Conservation (phyloP, 225 moss, liverwort and hornwort genomes). For the Pseudisothecium myosuroides region DNA sequence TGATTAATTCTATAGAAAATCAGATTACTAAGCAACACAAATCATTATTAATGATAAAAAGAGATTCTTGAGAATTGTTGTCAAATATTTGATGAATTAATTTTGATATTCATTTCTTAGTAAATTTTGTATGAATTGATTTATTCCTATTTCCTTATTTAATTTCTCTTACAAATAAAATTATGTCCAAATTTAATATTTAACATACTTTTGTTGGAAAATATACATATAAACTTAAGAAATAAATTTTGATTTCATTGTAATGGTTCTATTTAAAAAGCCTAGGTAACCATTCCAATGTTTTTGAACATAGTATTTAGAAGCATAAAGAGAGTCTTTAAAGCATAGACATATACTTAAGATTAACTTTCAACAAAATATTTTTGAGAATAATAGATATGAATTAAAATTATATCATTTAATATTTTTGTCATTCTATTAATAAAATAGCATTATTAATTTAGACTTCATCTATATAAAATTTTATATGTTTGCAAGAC, state of each 20-base stretch:
- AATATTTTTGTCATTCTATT: not conserved
- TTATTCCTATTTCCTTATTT: not conserved
- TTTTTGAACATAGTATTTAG: too few species aligned
- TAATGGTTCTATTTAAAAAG: not conserved
- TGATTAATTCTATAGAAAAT: not conserved
- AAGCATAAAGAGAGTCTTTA: not conserved
- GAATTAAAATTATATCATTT: not conserved
- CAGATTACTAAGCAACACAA: too few species aligned
- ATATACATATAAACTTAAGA: not conserved
- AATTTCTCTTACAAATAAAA: not conserved
- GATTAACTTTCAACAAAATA: too few species aligned
- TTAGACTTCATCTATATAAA: too few species aligned
- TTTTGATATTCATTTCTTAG: too few species aligned
- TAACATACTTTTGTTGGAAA: not conserved
- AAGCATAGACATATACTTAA: fast-evolving
- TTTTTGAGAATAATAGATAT: not conserved
- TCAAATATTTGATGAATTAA: not conserved
- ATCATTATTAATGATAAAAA: too few species aligned
- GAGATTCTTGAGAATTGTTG: not conserved
- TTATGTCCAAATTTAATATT: too few species aligned
- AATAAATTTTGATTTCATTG: not conserved
- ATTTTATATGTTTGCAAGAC: too few species aligned
- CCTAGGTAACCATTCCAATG: too few species aligned
- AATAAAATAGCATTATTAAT: not conserved
- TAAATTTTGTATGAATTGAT: fast-evolving